Base-by-base conservation (phyloP, 257 asterid genomes). In the Phtheirospermum japonicum region DNA sequence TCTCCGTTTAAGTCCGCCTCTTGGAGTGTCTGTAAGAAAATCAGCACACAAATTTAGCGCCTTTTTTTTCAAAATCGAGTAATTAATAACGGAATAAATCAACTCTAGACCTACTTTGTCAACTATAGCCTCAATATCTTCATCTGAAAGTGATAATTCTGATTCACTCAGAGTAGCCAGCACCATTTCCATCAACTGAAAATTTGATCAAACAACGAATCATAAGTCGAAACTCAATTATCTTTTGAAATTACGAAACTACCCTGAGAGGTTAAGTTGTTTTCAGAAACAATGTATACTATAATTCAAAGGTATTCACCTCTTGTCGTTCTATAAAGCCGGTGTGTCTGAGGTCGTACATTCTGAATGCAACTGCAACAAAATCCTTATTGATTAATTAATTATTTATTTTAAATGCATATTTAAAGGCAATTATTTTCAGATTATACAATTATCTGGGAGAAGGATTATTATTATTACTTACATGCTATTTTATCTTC, bases 291-390 rank as follows among this genome's bases (percentile, higher is more conserved):
- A 1, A 42, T 39, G 46, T 39, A 39, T 39, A 39, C 8, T 39
- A 4, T 28, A 39, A 3, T 39, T 2, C 46, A 43, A 73, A 63
- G 12, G 17, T 69, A 59, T 55, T 77, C 72, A 81, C 95, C 88
- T 77, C 91, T 48, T 83, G 81, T 56, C 82, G 84, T 74, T 86
- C 85, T 36, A 86, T 83, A 46, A 33, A 81, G 64, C 95, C 95
- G 13, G 87, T 81, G 12, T 72, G 83, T 56, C 75, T 67, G 63
- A 83, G 73, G 72, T 86, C 88, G 40, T 83, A 86, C 76, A 83
- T 34, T 52, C 68, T 83, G 79, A 86, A 86, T 42, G 86, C 85
- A 71, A 83, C 90, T 86, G 86, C 80, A 75, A 70, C 5, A 75
- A 70, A 64, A 57, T 12, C 0, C 31, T n/a, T 57, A 42, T 4